These are phyloP conservation scores for Oryza officinalis DNA, from an alignment of 176 grass and related monocot genomes.

Conservation along the genomic window DNA sequence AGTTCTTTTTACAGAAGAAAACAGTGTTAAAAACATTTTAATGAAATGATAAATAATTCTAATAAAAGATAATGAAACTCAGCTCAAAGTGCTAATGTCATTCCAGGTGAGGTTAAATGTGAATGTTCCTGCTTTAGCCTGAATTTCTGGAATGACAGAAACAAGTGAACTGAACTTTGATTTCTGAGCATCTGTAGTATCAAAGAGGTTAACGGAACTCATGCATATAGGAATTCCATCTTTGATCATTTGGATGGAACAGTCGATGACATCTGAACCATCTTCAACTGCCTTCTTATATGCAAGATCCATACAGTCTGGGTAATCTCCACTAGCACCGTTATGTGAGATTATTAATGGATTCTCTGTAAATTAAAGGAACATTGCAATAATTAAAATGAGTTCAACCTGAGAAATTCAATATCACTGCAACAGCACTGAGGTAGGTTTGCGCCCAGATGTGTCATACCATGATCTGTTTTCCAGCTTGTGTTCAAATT, in stretches of 20 bases:
- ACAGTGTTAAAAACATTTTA: not conserved
- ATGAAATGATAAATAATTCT: not conserved
- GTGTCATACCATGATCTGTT: conserved; percentile 64
- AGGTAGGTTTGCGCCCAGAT: conserved; percentile 14
- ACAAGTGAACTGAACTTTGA: conserved; percentile 39
- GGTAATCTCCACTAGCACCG: conserved; percentile 76
- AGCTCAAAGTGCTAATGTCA: conserved; percentile 46
- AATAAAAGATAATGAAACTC: conserved; percentile 12
- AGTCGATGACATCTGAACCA: conserved; percentile 87
- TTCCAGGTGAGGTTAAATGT: conserved; percentile 86
- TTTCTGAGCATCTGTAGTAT: conserved; percentile 44
- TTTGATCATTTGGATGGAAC: conserved; percentile 68
- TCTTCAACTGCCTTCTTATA: conserved; percentile 59
- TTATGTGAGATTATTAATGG: conserved; percentile 76
- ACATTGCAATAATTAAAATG: conserved; percentile 22
- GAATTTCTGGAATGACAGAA: conserved; percentile 43
- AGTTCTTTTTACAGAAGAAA: conserved; percentile 4
- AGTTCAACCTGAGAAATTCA: not conserved
- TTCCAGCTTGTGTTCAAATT: conserved; percentile 44
- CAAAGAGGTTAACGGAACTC: conserved; percentile 61
- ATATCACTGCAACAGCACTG: conserved; percentile 9
- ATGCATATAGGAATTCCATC: conserved; percentile 74
- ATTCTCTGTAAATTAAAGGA: conserved; percentile 30
- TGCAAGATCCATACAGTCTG: conserved; percentile 75
- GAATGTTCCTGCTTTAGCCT: conserved; percentile 38